These are phyloP conservation scores for Colletotrichum higginsianum DNA, from an alignment of 2,329 filamentous ascomycete genomes.

Conservation along the genomic window DNA sequence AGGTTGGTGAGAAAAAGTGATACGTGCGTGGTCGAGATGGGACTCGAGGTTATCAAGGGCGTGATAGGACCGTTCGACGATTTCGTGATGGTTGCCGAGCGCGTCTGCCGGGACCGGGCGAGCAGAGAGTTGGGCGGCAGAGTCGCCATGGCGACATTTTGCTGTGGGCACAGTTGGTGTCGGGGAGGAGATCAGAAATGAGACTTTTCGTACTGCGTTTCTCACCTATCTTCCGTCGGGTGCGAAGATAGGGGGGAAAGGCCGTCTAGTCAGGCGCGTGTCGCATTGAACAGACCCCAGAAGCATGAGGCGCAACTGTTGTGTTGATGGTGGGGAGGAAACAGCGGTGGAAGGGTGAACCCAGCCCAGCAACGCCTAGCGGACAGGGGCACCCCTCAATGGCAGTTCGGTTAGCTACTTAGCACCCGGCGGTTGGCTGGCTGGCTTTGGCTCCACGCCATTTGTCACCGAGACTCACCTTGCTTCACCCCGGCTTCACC, in stretches of 20 bases:
- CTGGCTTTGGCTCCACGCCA: background rate
- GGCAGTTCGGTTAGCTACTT: slow-evolving; percentile 3
- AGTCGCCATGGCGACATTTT: slow-evolving; percentile 52
- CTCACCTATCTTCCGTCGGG: background rate
- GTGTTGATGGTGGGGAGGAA: slow-evolving; percentile 40
- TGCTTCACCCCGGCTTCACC: background rate
- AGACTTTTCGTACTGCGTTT: background rate
- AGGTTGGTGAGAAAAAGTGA: slow-evolving; percentile 86
- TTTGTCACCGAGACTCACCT: background rate
- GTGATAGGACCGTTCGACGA: slow-evolving; percentile 29
- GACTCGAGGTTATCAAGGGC: slow-evolving; percentile 47
- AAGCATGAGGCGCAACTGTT: slow-evolving; percentile 36
- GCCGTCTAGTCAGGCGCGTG: slow-evolving; percentile 1
- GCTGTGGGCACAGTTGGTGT: background rate
- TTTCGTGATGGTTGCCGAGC: slow-evolving; percentile 43
- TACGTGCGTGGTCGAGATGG: slow-evolving; percentile 65
- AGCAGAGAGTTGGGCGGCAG: slow-evolving; percentile 50
- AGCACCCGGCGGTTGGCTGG: background rate
- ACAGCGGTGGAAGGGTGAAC: slow-evolving; percentile 40
- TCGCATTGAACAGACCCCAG: slow-evolving; percentile 34
- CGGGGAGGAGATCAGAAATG: slow-evolving; percentile 10
- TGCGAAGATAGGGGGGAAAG: slow-evolving; percentile 9
- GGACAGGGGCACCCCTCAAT: background rate
- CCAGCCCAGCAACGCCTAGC: slow-evolving; percentile 32
- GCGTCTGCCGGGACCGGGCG: slow-evolving; percentile 48